phyloP scores from a whole-genome alignment of 2,329 filamentous ascomycete genomes.

The Aspergillus sp. region DNA sequence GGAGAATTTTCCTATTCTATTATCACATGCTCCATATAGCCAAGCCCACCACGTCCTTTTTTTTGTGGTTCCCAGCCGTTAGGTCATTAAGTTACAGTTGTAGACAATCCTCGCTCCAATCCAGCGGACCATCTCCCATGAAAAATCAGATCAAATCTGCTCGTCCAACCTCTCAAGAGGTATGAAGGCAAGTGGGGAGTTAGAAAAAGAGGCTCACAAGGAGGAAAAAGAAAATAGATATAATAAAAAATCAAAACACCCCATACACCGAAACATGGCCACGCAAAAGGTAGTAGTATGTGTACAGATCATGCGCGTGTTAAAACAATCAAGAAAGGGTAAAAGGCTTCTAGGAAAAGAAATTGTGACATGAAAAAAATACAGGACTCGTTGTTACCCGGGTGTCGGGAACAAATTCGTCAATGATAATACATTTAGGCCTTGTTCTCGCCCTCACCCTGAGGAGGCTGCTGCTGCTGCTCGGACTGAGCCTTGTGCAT shows the following conservation, averaged over 20 bases:
- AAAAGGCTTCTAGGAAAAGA: conserved; percentile 14
- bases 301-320: conserved; percentile 32
- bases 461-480: conserved; percentile 49
- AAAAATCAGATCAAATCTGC: conserved; percentile 5
- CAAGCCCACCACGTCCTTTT: conserved; percentile 23
- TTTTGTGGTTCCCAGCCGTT: conserved; percentile 32
- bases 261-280: conserved; percentile 26
- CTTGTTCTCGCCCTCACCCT: conserved; percentile 64
- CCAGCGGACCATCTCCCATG: conserved; percentile 11
- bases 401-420: conserved; percentile 3
- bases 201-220: conserved; percentile 7
- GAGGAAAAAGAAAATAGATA: conserved; percentile 8
- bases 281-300: conserved; percentile 26
- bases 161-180: not conserved
- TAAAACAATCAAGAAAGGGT: conserved; percentile 19
- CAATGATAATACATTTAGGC: conserved; percentile 37
- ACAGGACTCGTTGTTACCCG: conserved; percentile 8
- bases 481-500: conserved; percentile 94
- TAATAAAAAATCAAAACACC: conserved; percentile 28
- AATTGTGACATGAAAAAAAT: conserved; percentile 13
- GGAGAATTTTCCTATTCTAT: conserved; percentile 39
- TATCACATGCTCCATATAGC: conserved; percentile 27
- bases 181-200: conserved; percentile 19
- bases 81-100: conserved; percentile 37
- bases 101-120: conserved; percentile 25